phyloP scores from a whole-genome alignment of 2,329 filamentous ascomycete species.

The Orbilia ellipsospora region DNA sequence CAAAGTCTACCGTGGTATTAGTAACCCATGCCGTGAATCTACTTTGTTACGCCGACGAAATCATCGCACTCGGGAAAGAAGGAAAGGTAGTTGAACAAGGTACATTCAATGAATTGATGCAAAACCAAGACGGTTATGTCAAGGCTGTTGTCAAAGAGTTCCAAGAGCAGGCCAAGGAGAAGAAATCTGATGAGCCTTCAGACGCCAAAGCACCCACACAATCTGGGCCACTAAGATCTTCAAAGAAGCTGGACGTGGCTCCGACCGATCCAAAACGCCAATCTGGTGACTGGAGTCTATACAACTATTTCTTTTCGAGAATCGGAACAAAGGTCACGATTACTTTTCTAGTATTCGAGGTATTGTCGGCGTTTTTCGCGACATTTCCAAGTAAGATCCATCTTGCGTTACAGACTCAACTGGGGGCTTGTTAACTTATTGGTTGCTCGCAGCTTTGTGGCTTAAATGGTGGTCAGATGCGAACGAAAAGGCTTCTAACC shows the following conservation, averaged over 20 bases:
- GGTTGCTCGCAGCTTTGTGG: conserved; percentile 61
- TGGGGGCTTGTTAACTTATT: conserved; percentile 56
- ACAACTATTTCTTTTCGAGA: conserved; percentile 59
- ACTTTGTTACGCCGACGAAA: conserved; percentile 63
- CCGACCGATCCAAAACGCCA: conserved; percentile 47
- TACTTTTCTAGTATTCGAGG: conserved; percentile 55
- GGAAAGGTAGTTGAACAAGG: conserved; percentile 63
- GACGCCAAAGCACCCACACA: conserved; percentile 3
- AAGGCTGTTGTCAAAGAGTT: conserved; percentile 9
- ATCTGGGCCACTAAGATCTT: not conserved
- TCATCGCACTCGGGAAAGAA: conserved; percentile 63
- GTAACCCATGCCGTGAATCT: conserved; percentile 62
- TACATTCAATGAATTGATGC: conserved; percentile 61
- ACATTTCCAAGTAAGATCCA: conserved; percentile 59
- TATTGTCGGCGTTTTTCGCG: conserved; percentile 56
- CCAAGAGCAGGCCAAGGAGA: conserved; percentile 6
- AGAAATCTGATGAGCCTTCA: conserved; percentile 8
- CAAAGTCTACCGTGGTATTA: conserved; percentile 62
- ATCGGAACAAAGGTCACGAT: conserved; percentile 52
- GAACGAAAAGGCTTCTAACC: conserved; percentile 55
- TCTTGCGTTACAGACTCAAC: not conserved
- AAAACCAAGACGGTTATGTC: conserved; percentile 60
- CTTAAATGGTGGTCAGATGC: conserved; percentile 62
- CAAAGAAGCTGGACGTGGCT: not conserved
- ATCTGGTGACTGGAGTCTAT: conserved; percentile 62